phyloP scores from a whole-genome alignment of 2,329 filamentous ascomycete genomes.

The Balansia obtecta region DNA sequence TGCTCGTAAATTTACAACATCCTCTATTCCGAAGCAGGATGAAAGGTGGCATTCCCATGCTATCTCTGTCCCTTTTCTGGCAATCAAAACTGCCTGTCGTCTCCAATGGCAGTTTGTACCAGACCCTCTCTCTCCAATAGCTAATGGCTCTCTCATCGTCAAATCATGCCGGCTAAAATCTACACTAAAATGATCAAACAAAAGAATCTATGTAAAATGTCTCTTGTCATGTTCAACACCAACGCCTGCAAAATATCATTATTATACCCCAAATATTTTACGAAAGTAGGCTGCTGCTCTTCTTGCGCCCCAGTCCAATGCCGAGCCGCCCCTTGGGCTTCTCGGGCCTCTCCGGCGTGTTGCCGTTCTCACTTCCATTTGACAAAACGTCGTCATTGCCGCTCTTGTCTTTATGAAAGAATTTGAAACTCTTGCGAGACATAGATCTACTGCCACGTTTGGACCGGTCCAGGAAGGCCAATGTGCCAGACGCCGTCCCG shows the following conservation, averaged over 20 bases:
- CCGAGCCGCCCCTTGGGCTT: slow-evolving; percentile 53
- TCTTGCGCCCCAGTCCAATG: slow-evolving; percentile 57
- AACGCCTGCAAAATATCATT: slow-evolving; percentile 7
- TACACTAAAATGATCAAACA: neutral
- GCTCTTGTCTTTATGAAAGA: slow-evolving; percentile 43
- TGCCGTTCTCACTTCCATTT: slow-evolving; percentile 18
- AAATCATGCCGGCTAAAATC: neutral
- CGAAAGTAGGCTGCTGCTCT: slow-evolving; percentile 40
- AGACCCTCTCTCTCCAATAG: neutral
- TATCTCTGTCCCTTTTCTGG: neutral
- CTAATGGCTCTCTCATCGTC: neutral
- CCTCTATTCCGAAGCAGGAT: neutral
- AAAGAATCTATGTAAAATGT: neutral
- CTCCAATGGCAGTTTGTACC: neutral
- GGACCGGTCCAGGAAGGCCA: slow-evolving; percentile 49
- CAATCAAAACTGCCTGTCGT: neutral
- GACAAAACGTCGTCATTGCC: slow-evolving; percentile 12
- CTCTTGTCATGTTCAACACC: neutral
- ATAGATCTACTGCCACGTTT: slow-evolving; percentile 67
- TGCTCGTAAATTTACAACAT: neutral
- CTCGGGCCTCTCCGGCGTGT: slow-evolving; percentile 30
- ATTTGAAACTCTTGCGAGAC: slow-evolving; percentile 61
- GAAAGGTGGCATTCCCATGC: neutral
- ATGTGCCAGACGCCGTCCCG: slow-evolving; percentile 23
- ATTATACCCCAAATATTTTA: slow-evolving; percentile 1